Evolutionary conservation across 331 rosid species (phyloP).

Genomic region (Acacia pycnantha): DNA sequence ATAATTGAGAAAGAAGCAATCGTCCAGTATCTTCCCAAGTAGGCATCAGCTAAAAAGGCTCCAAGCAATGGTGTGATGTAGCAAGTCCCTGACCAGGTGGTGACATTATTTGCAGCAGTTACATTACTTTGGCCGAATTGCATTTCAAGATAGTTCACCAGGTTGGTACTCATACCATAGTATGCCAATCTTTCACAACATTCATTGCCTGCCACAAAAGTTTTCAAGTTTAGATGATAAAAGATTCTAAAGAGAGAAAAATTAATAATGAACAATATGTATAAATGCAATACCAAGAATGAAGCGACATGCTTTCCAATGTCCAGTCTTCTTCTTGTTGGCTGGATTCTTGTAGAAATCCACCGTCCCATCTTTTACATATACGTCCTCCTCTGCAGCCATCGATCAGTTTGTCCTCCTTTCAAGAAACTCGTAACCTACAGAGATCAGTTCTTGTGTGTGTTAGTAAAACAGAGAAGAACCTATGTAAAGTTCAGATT

Average conservation of each 20-base stretch:
- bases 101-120: slow-evolving; percentile 65
- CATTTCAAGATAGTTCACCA: slow-evolving; percentile 69
- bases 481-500: neutral
- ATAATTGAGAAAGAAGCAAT: slow-evolving; percentile 66
- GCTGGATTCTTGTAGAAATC: slow-evolving; percentile 60
- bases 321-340: slow-evolving; percentile 65
- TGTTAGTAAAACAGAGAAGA: neutral
- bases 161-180: slow-evolving; percentile 79
- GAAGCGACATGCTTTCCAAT: slow-evolving; percentile 73
- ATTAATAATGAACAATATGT: too few relatives aligned
- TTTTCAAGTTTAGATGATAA: neutral
- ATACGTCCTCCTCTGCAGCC: slow-evolving; percentile 29
- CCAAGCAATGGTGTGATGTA: slow-evolving; percentile 83
- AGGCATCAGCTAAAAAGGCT: slow-evolving; percentile 88
- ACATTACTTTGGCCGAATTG: slow-evolving; percentile 63
- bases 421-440: neutral
- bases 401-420: neutral
- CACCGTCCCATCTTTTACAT: slow-evolving; percentile 65
- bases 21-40: slow-evolving; percentile 93
- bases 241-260: neutral
- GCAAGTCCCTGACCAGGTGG: slow-evolving; percentile 85
- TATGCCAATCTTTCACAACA: slow-evolving; percentile 87
- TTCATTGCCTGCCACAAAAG: slow-evolving; percentile 53
- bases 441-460: slow-evolving; percentile 17
- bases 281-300: slow-evolving; percentile 60